Evolutionary conservation across 2,329 filamentous ascomycete genomes (phyloP).

Genomic region (Fusarium torulosum): DNA sequence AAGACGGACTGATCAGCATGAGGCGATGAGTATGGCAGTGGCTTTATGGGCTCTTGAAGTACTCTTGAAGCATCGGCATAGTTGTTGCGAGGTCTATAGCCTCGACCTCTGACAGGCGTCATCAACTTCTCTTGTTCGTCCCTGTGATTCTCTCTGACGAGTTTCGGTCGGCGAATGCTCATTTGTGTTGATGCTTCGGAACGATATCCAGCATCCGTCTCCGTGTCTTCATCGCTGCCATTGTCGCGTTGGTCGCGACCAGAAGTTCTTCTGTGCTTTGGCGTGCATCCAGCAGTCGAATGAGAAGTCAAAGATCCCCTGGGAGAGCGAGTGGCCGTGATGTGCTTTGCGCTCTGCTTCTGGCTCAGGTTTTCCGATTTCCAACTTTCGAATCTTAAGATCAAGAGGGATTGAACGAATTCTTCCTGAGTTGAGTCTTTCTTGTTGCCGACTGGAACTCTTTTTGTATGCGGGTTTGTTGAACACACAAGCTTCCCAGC

Average conservation of each 20-base stretch:
- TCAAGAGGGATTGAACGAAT: neutral
- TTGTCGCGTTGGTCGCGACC: neutral
- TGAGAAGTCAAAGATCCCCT: too few species aligned
- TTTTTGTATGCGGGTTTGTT: neutral
- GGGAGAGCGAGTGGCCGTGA: too few species aligned
- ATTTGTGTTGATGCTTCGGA: neutral
- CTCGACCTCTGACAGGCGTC: slow-evolving; percentile 15
- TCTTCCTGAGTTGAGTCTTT: neutral
- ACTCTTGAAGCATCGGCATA: neutral
- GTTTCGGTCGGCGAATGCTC: slow-evolving; percentile 1
- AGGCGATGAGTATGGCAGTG: too few species aligned
- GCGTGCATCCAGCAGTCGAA: too few species aligned
- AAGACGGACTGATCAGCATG: too few species aligned
- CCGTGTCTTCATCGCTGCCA: neutral
- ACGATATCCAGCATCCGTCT: neutral
- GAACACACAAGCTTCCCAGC: slow-evolving; percentile 6
- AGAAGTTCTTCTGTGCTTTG: neutral
- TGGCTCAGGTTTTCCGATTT: neutral
- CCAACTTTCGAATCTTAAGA: slow-evolving; percentile 3
- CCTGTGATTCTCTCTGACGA: slow-evolving; percentile 1
- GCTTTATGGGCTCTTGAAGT: neutral
- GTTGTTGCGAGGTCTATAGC: neutral
- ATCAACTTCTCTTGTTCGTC: neutral
- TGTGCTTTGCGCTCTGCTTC: neutral
- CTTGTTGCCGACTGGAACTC: neutral